Evolutionary conservation across 176 grass and related monocot genomes (phyloP).

Genomic region (Hyparrhenia diplandra): DNA sequence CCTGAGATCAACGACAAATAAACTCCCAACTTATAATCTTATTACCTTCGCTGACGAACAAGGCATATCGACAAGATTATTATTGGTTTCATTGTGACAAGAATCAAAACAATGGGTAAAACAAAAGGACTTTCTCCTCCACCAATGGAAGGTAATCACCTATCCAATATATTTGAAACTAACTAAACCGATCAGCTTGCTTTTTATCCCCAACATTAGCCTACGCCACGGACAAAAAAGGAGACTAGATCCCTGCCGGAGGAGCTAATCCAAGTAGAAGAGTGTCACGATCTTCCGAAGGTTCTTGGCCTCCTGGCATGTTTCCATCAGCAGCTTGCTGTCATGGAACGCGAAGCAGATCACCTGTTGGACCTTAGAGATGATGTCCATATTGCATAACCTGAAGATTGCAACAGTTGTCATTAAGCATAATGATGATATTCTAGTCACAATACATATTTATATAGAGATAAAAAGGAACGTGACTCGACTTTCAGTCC

Average conservation of each 20-base stretch:
- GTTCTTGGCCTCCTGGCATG: conserved; percentile 94
- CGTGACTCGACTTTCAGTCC: not conserved
- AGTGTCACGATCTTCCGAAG: conserved; percentile 95
- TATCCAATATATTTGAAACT: conserved; percentile 21
- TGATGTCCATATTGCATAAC: conserved; percentile 99
- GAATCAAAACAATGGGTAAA: conserved; percentile 54
- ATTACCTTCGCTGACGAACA: conserved; percentile 16
- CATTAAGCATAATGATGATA: not conserved
- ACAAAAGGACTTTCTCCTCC: conserved; percentile 34
- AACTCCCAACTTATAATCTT: not conserved
- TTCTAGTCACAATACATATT: not conserved
- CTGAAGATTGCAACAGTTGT: conserved; percentile 39
- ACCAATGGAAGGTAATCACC: conserved; percentile 20
- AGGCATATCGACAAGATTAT: conserved; percentile 39
- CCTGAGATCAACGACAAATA: not conserved
- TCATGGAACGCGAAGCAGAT: conserved; percentile 98
- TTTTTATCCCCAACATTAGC: conserved; percentile 5
- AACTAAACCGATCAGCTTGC: conserved; percentile 24
- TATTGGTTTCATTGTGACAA: conserved; percentile 35
- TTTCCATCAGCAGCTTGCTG: conserved; percentile 96
- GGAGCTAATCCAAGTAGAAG: conserved; percentile 90
- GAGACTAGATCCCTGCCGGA: not conserved
- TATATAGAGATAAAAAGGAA: not conserved
- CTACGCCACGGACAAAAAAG: conserved; percentile 45
- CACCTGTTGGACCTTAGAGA: conserved; percentile 90